Base-by-base conservation (phyloP, 139 green algal genomes). In the Yamagishiella unicocca region DNA sequence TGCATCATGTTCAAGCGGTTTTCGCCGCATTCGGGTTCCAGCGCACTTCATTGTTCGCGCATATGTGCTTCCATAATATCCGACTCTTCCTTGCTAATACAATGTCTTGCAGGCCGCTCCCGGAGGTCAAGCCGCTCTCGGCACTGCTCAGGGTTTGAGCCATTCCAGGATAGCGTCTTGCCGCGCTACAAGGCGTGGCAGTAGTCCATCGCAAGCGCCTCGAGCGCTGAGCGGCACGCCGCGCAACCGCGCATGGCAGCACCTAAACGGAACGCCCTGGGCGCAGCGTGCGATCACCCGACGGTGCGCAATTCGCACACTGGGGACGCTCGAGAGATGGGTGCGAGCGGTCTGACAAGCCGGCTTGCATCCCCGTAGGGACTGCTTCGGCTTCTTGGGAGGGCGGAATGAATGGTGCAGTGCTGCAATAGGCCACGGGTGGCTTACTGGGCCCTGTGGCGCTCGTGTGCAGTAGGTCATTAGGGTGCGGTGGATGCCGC, bases 111-210 rank as follows among this genome's bases (percentile, higher is more conserved):
- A 87, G 82, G 82, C 82, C 82, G 82, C 82, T 87, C 1, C 67
- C 82, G 17, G 82, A 87, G 82, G 67, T 80, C 35, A 87, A 87
- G 82, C 82, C 82, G 33, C 67, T 87, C 46, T 80, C 82, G 25
- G 46, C 67, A 5, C 35, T 87, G 46, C 67, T 87, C 24, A 37
- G 81, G 27, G 66, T 87, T 6, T 87, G 35, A 77, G n/a, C 38
- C 33, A n/a, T 25, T 80, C 5, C 37, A 62, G 42, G 25, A 5
- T 33, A 55, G 70, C 70, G 24, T 55, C 38, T 33, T 27, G 38
- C 29, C 38, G 40, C 42, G 68, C 43, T 4, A 27, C 7, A 9
- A 1, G 66, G 10, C 33, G 66, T 45, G 7, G 66, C 64, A 37
- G 64, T 35, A 74, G 31, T 35, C 29, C 45, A 45, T 6, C 33